Evolutionary conservation across 495 filamentous ascomycete species (phyloP).

Genomic region (Alectoria sarmentosa): DNA sequence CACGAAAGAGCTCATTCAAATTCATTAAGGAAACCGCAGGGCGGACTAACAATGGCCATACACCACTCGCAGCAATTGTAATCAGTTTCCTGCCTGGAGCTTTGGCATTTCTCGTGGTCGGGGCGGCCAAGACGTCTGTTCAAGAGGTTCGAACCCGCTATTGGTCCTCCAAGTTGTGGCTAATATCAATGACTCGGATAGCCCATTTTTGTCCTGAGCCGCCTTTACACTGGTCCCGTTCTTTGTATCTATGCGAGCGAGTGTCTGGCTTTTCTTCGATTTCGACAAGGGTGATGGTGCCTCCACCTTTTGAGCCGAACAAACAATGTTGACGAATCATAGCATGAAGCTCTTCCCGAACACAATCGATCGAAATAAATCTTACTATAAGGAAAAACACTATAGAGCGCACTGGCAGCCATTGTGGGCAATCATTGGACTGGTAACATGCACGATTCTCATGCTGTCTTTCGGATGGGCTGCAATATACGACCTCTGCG

Average conservation of each 20-base stretch:
- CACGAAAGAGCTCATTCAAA: constrained; percentile 27
- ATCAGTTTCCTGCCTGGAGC: constrained; percentile 23
- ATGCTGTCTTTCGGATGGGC: constrained; percentile 28
- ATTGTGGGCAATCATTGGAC: constrained; percentile 28
- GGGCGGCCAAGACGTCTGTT: constrained; percentile 29
- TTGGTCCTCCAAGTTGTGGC: not conserved
- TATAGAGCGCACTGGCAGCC: constrained; percentile 33
- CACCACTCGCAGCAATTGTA: constrained; percentile 36
- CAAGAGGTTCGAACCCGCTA: constrained; percentile 25
- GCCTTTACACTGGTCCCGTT: constrained; percentile 33
- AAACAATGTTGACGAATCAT: not conserved
- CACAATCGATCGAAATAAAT: constrained; percentile 22
- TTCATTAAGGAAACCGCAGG: constrained; percentile 33
- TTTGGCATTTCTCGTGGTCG: constrained; percentile 29
- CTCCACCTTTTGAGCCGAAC: not conserved
- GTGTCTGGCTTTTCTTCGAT: constrained; percentile 41
- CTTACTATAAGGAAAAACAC: constrained; percentile 21
- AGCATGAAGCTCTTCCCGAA: constrained; percentile 21
- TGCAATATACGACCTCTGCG: constrained; percentile 28
- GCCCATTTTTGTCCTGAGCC: constrained; percentile 32
- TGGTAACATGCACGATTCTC: constrained; percentile 24
- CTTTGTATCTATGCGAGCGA: constrained; percentile 37
- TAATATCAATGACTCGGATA: constrained; percentile 17
- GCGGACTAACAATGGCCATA: constrained; percentile 35
- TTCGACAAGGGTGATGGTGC: constrained; percentile 31